These are phyloP conservation scores for Candida ipomoeae DNA, from an alignment of 805 yeast genomes.

Conservation along the genomic window DNA sequence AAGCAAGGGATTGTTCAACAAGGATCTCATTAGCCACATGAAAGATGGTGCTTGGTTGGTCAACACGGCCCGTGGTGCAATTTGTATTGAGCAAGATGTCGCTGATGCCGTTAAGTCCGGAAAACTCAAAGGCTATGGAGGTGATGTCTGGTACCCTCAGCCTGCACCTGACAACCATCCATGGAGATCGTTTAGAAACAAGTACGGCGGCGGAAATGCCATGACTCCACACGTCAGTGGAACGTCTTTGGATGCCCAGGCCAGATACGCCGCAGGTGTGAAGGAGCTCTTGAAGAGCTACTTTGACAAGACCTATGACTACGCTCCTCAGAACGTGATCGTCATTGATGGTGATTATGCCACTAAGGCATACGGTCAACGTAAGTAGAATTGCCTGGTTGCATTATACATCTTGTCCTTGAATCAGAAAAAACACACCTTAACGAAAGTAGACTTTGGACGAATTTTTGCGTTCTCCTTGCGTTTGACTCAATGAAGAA, in stretches of 20 bases:
- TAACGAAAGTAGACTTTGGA: slow-evolving; percentile 14
- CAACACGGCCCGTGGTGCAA: slow-evolving; percentile 82
- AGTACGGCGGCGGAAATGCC: slow-evolving; percentile 66
- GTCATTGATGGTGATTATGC: slow-evolving; percentile 68
- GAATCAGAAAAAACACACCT: neutral
- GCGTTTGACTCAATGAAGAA: slow-evolving; percentile 1
- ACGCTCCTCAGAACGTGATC: slow-evolving; percentile 73
- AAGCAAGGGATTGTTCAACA: slow-evolving; percentile 64
- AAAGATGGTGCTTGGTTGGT: slow-evolving; percentile 71
- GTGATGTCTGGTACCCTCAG: slow-evolving; percentile 84
- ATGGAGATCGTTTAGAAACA: slow-evolving; percentile 67
- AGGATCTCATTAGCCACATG: slow-evolving; percentile 60
- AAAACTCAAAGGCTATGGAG: slow-evolving; percentile 74
- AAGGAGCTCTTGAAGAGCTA: slow-evolving; percentile 60
- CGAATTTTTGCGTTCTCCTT: slow-evolving; percentile 5
- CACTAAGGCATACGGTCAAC: slow-evolving; percentile 66
- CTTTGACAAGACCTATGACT: slow-evolving; percentile 59
- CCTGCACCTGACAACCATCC: slow-evolving; percentile 78
- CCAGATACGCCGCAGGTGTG: slow-evolving; percentile 67
- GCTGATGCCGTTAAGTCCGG: slow-evolving; percentile 70
- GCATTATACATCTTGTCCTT: neutral
- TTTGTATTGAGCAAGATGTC: slow-evolving; percentile 66
- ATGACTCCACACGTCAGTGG: slow-evolving; percentile 85
- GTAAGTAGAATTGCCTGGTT: slow-evolving; percentile 16
- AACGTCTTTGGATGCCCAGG: slow-evolving; percentile 76